phyloP scores from a whole-genome alignment of 345 rosid species.

The Euphorbia pulcherrima region DNA sequence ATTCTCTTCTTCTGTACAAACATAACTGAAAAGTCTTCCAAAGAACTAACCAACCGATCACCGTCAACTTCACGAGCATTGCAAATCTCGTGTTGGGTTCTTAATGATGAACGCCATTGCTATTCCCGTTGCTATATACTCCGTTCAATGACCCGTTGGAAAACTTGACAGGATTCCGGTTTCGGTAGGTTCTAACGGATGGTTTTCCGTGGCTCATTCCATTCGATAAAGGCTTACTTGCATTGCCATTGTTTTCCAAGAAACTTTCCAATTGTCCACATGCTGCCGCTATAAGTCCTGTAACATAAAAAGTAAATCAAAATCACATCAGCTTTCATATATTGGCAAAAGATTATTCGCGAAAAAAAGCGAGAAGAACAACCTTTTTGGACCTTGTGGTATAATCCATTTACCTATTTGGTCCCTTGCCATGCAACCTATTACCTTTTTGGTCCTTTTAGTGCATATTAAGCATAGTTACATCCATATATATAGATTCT shows the following conservation, averaged over 20 bases:
- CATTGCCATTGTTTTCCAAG: slow-evolving; percentile 31
- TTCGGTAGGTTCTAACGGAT: slow-evolving; percentile 36
- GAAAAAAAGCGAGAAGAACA: no score
- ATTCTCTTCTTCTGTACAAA: slow-evolving; percentile 38
- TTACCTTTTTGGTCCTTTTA: no score
- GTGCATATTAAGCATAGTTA: no score
- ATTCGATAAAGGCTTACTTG: slow-evolving; percentile 31
- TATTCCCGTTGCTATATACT: slow-evolving; percentile 57
- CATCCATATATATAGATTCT: no score
- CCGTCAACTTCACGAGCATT: slow-evolving; percentile 11
- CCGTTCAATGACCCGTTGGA: slow-evolving; percentile 39
- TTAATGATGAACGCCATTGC: slow-evolving; percentile 22
- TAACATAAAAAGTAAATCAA: neutral
- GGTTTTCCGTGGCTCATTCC: slow-evolving; percentile 44
- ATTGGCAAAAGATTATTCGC: no score
- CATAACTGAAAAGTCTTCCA: slow-evolving; percentile 17
- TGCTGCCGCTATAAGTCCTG: slow-evolving; percentile 73
- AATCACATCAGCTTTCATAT: no score
- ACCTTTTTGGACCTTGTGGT: no score
- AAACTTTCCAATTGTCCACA: slow-evolving; percentile 53
- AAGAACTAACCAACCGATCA: slow-evolving; percentile 17
- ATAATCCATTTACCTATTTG: no score
- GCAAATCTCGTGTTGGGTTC: neutral
- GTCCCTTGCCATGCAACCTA: no score
- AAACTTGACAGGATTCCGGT: slow-evolving; percentile 36